A percentile compares a stretch with the other conserved stretches of the same genome.
Evolutionary conservation across 192 early-diverging fungal species (phyloP).

Genomic region (Mortierella claussenii): DNA sequence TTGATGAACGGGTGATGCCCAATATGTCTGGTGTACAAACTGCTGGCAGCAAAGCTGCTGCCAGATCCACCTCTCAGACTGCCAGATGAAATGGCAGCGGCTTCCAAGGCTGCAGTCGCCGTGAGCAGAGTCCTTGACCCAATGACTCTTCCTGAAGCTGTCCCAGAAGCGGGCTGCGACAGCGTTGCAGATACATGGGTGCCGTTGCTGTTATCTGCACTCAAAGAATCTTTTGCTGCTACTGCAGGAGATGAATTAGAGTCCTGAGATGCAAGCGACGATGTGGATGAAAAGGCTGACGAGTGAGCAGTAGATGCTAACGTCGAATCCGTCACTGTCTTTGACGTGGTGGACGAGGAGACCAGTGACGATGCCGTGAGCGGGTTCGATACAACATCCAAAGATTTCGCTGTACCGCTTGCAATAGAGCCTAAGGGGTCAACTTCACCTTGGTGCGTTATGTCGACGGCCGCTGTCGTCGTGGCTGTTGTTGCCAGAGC

Average conservation of each 20-base stretch:
- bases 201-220: no score
- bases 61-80: background rate
- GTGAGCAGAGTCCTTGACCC: constrained; percentile 24
- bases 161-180: constrained; percentile 18
- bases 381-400: no score
- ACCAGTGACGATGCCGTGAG: no score
- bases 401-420: no score
- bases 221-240: no score
- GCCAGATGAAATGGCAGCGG: constrained; percentile 7
- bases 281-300: constrained; percentile 17
- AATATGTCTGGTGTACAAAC: no score
- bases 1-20: constrained; percentile 26
- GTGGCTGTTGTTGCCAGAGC: constrained; percentile 44
- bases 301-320: background rate
- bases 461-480: constrained; percentile 8
- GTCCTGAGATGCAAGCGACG: constrained; percentile 13
- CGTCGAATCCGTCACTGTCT: constrained; percentile 13
- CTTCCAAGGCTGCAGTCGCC: constrained; percentile 43
- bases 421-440: no score
- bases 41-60: background rate
- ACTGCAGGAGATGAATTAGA: no score
- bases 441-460: no score
- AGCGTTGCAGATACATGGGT: constrained; percentile 18
- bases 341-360: constrained; percentile 3
- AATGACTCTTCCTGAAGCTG: constrained; percentile 18